Evolutionary conservation across 1,284 basidiomycete species (phyloP).

Genomic region (Rhodotorula sp.): DNA sequence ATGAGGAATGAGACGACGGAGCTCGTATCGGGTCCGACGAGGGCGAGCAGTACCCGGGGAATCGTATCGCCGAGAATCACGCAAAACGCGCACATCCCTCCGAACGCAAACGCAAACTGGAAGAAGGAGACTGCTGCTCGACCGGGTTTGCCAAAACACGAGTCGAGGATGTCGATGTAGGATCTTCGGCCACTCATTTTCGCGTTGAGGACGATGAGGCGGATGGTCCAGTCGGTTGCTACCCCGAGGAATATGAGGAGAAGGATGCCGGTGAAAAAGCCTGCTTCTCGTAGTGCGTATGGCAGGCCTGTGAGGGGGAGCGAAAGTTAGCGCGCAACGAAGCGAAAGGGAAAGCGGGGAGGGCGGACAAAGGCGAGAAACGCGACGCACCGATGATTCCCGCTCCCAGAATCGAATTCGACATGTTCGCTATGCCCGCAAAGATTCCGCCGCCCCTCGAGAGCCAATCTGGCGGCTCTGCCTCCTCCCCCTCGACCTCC

Average conservation of each 20-base stretch:
- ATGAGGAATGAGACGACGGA: slow-evolving; percentile 73
- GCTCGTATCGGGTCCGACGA: slow-evolving; percentile 75
- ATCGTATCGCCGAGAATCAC: slow-evolving; percentile 90
- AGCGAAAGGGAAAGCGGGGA: not conserved
- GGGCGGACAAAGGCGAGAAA: too few species aligned
- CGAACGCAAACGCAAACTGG: slow-evolving; percentile 96
- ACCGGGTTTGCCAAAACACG: slow-evolving; percentile 75
- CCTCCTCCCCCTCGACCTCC: slow-evolving; percentile 52
- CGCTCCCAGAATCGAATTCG: slow-evolving; percentile 94
- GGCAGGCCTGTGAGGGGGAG: slow-evolving; percentile 63
- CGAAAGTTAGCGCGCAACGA: not conserved
- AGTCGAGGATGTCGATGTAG: slow-evolving; percentile 70
- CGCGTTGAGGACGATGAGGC: slow-evolving; percentile 75
- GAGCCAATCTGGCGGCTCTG: slow-evolving; percentile 51
- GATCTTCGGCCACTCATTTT: slow-evolving; percentile 89
- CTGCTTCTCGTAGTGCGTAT: slow-evolving; percentile 54
- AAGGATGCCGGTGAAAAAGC: slow-evolving; percentile 66
- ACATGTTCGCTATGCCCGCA: slow-evolving; percentile 70
- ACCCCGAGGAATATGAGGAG: slow-evolving; percentile 76
- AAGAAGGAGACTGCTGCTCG: slow-evolving; percentile 93
- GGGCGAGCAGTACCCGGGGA: slow-evolving; percentile 83
- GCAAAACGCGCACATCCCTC: slow-evolving; percentile 92
- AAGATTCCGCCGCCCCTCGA: slow-evolving; percentile 68
- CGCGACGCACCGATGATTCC: slow-evolving; percentile 55
- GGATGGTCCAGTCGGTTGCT: slow-evolving; percentile 97